phyloP scores from a whole-genome alignment of 805 yeast genomes.

The Sugiyamaella americana region DNA sequence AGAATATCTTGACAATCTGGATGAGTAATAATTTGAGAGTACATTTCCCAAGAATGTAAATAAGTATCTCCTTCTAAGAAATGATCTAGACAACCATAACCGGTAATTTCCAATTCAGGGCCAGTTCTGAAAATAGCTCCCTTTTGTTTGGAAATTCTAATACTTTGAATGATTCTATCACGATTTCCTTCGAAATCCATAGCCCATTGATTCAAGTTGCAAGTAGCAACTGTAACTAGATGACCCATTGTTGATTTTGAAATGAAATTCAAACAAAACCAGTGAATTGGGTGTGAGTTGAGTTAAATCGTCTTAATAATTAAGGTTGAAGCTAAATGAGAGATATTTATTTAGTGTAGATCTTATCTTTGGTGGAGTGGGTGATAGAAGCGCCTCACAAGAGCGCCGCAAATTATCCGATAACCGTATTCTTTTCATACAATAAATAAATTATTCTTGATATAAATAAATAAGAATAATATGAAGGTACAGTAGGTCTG shows the following conservation, averaged over 20 bases:
- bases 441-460: no score
- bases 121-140: conserved; percentile 89
- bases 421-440: no score
- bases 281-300: no score
- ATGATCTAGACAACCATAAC: conserved; percentile 73
- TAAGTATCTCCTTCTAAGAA: conserved; percentile 84
- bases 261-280: no score
- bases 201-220: conserved; percentile 98
- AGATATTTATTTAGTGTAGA: no score
- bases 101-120: conserved; percentile 91
- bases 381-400: no score
- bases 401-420: no score
- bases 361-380: no score
- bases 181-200: conserved; percentile 95
- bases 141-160: conserved; percentile 61
- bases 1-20: conserved; percentile 69
- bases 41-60: conserved; percentile 92
- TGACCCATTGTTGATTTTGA: conserved; percentile 59
- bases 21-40: conserved; percentile 63
- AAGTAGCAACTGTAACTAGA: conserved; percentile 82
- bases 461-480: no score
- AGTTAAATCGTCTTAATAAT: no score
- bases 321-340: no score
- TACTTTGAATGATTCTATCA: conserved; percentile 81
- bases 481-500: no score